phyloP scores from a whole-genome alignment of 768 basidiomycete species.

The Phanerochaete carnosa region DNA sequence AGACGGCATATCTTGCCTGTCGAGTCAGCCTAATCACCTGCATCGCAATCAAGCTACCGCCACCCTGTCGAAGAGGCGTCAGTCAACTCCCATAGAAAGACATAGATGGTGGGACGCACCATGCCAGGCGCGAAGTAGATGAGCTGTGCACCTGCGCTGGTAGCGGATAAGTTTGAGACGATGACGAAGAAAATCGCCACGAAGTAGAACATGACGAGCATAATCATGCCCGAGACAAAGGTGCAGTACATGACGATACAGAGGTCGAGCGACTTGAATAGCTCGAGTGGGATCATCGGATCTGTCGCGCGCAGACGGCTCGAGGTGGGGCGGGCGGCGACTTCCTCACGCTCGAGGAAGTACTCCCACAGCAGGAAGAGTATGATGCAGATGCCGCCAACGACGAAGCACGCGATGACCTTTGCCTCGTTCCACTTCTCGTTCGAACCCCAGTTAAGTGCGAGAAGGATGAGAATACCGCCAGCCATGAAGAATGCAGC shows the following conservation, averaged over 20 bases:
- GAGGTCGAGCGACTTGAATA: slow-evolving; percentile 42
- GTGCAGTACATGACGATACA: slow-evolving; percentile 35
- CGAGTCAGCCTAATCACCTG: slow-evolving; percentile 30
- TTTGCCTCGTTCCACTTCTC: slow-evolving; percentile 38
- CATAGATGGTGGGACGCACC: slow-evolving; percentile 24
- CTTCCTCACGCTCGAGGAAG: slow-evolving; percentile 30
- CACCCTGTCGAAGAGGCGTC: slow-evolving; percentile 28
- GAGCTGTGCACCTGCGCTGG: slow-evolving; percentile 43
- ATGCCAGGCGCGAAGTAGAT: slow-evolving; percentile 51
- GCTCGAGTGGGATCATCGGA: slow-evolving; percentile 44
- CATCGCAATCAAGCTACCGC: slow-evolving; percentile 33
- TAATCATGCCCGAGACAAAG: slow-evolving; percentile 44
- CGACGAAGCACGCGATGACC: slow-evolving; percentile 44
- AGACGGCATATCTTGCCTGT: slow-evolving; percentile 34
- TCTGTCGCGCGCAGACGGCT: slow-evolving; percentile 18
- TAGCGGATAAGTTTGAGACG: slow-evolving; percentile 38
- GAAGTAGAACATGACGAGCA: slow-evolving; percentile 54
- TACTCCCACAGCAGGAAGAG: slow-evolving; percentile 42
- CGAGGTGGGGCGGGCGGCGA: neutral
- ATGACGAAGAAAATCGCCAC: slow-evolving; percentile 49
- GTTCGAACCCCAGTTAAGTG: slow-evolving; percentile 48
- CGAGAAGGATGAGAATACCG: slow-evolving; percentile 46
- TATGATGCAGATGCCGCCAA: slow-evolving; percentile 41
- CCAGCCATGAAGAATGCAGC: slow-evolving; percentile 39
- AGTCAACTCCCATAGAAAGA: neutral